Evolutionary conservation across 73 alveolate species (phyloP).

Genomic region (Stentor coeruleus): DNA sequence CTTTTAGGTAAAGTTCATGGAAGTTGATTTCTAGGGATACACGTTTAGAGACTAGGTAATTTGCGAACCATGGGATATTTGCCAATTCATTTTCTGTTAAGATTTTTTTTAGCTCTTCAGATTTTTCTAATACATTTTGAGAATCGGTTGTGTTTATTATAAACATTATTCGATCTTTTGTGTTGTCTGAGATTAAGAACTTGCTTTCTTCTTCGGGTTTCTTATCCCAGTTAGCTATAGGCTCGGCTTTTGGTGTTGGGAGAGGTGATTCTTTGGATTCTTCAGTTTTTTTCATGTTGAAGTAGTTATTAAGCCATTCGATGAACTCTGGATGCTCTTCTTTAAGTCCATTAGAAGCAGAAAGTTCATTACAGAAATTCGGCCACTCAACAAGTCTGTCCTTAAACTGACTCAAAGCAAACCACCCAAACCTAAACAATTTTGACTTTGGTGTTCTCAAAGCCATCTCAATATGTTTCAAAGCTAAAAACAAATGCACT

Average conservation of each 20-base stretch:
- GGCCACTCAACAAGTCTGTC: conserved; percentile 63
- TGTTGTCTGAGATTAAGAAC: not conserved
- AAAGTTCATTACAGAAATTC: conserved; percentile 42
- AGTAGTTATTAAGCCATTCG: not conserved
- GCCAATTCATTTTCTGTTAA: conserved; percentile 38
- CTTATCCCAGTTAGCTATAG: not conserved
- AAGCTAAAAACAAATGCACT: conserved; percentile 74
- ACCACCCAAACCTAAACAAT: conserved; percentile 63
- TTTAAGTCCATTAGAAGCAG: conserved; percentile 28
- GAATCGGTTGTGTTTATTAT: conserved; percentile 42
- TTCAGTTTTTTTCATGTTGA: not conserved
- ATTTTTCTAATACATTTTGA: conserved; percentile 54
- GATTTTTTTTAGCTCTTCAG: conserved; percentile 46
- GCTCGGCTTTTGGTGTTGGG: conserved; percentile 6
- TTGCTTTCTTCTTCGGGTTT: not conserved
- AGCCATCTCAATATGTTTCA: conserved; percentile 82
- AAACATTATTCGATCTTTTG: conserved; percentile 44
- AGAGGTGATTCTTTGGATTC: conserved; percentile 4
- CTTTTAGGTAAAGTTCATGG: conserved; percentile 46
- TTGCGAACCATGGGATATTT: conserved; percentile 45
- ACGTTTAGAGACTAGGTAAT: conserved; percentile 45
- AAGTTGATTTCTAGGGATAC: conserved; percentile 50
- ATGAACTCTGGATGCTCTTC: conserved; percentile 16
- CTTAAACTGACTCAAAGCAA: conserved; percentile 65
- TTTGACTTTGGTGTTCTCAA: conserved; percentile 77